phyloP scores from a whole-genome alignment of 495 filamentous ascomycete genomes.

The Acidiella bohemica region DNA sequence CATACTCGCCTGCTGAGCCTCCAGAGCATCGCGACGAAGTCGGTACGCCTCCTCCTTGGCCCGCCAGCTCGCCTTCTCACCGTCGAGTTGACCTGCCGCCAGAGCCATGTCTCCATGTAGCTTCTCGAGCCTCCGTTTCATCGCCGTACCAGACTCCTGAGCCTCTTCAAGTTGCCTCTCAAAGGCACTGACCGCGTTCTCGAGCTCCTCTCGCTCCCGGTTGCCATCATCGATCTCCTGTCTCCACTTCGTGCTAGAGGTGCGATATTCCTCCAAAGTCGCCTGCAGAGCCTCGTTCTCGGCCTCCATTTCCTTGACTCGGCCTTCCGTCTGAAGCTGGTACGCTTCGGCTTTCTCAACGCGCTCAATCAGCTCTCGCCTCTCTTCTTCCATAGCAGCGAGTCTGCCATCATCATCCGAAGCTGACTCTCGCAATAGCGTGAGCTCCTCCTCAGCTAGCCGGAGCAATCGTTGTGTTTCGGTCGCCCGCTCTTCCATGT shows the following conservation, averaged over 20 bases:
- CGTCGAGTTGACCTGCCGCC: slow-evolving; percentile 60
- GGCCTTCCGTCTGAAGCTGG: slow-evolving; percentile 9
- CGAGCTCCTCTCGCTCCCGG: slow-evolving; percentile 35
- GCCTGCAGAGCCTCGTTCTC: slow-evolving; percentile 42
- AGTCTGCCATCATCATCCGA: slow-evolving; percentile 50
- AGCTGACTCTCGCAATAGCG: slow-evolving; percentile 52
- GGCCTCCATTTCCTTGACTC: slow-evolving; percentile 10
- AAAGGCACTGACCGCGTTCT: slow-evolving; percentile 52
- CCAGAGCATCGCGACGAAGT: slow-evolving; percentile 31
- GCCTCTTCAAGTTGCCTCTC: slow-evolving; percentile 72
- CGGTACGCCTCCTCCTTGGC: slow-evolving; percentile 68
- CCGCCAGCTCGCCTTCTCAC: slow-evolving; percentile 63
- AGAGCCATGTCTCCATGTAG: slow-evolving; percentile 73
- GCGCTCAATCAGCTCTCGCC: slow-evolving; percentile 28
- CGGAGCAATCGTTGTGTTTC: slow-evolving; percentile 58
- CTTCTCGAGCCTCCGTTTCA: slow-evolving; percentile 65
- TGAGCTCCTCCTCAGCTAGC: slow-evolving; percentile 58
- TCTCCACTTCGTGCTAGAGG: slow-evolving; percentile 43
- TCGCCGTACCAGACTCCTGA: slow-evolving; percentile 58
- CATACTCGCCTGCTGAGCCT: slow-evolving; percentile 39
- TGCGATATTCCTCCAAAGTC: slow-evolving; percentile 48
- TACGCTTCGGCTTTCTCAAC: slow-evolving; percentile 13
- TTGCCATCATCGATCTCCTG: slow-evolving; percentile 39
- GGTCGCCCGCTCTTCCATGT: slow-evolving; percentile 57
- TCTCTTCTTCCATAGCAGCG: slow-evolving; percentile 40